Base-by-base conservation (phyloP, 768 basidiomycete species). In the Zangia roseola region DNA sequence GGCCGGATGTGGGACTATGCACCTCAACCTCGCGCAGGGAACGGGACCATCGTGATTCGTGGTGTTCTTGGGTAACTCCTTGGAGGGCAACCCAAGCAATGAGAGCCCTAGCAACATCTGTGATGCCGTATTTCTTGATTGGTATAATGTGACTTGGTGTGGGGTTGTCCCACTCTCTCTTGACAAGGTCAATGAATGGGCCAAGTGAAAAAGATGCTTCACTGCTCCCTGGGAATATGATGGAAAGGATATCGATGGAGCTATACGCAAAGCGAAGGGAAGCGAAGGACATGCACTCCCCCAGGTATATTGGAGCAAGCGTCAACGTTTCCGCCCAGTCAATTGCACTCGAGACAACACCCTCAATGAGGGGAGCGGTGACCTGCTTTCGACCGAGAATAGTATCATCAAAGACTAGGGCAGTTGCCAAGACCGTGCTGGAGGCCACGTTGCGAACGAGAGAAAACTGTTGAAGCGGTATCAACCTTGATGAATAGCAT, bases 81-180 rank as follows among this genome's bases (percentile, higher is more conserved):
- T 92, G 91, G 35, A 93, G 69, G 1, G 87, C 81, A 6, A 84
- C 84, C 88, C 89, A 92, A 1, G 82, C 88, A 7, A 88, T 77
- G 19, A 93, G 76, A 0, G 86, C 88, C 47, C 79, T 75, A 17
- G 80, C 80, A 13, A 89, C 76, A 49, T 87, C 80, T 1, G 78
- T 79, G 35, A 89, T 71, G 8, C 84, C 80, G 55, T 80, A 86
- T 36, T 76, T 76, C 51, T 76, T 79, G 56, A 74, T 75, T 1
- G 87, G 86, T 20, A 82, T 72, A 19, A 72, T 71, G 12, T 77
- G 74, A 23, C 77, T 77, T 13, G 72, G 70, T 7, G 68, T 73
- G 38, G 81, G 79, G 33, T 80, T 72, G 52, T 75, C 74, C 84
- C 87, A 87, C 70, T 93, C 90, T 33, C 84, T 74, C 44, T 81